phyloP scores from a whole-genome alignment of 352 stramenopile species.

The Phytophthora rubi region DNA sequence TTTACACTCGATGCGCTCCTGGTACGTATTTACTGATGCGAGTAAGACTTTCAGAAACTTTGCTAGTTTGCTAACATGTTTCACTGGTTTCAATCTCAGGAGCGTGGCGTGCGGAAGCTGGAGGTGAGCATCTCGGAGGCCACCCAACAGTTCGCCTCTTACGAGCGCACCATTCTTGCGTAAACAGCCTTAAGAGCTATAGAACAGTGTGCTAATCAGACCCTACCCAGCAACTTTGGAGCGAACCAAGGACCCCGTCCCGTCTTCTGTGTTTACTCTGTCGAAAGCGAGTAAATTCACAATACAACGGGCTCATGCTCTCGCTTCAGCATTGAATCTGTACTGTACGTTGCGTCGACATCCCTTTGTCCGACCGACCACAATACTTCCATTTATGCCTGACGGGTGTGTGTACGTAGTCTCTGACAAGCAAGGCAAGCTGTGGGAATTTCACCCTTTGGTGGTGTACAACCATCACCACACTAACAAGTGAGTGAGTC shows the following conservation, averaged over 20 bases:
- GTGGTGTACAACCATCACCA: no score
- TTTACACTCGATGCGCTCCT: constrained; percentile 83
- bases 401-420: neutral
- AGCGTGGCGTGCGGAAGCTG: constrained; percentile 87
- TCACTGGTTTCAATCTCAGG: constrained; percentile 33
- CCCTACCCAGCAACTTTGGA: neutral
- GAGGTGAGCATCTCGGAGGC: constrained; percentile 96
- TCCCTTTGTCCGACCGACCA: no score
- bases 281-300: constrained; percentile 7
- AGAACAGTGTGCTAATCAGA: neutral
- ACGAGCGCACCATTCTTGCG: constrained; percentile 73
- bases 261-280: constrained; percentile 20
- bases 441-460: no score
- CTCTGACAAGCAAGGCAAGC: no score
- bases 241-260: constrained; percentile 21
- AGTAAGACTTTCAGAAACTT: neutral
- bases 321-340: neutral
- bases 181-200: constrained; percentile 19
- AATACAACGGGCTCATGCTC: constrained; percentile 34
- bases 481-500: no score
- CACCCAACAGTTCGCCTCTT: constrained; percentile 89
- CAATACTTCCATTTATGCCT: no score
- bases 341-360: no score
- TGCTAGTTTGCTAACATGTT: neutral
- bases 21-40: constrained; percentile 29